These are phyloP conservation scores for Kodamaea lidongshanica DNA, from an alignment of 805 yeast species.

Conservation along the genomic window DNA sequence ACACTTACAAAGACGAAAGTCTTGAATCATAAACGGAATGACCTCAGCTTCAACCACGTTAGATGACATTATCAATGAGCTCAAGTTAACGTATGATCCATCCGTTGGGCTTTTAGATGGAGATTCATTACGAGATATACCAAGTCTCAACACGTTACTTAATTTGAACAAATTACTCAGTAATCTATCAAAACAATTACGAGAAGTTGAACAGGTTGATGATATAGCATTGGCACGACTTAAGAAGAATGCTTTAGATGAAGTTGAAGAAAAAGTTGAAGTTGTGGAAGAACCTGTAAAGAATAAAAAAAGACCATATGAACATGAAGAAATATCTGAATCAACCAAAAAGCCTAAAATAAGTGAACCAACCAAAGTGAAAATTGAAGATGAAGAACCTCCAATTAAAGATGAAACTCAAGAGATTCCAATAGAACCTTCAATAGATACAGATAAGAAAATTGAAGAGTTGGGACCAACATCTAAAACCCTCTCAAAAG, in stretches of 20 bases:
- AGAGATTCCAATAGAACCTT: not conserved
- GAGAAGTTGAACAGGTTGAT: conserved; percentile 28
- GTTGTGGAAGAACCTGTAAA: conserved; percentile 11
- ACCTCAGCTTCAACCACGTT: conserved; percentile 37
- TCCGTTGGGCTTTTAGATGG: conserved; percentile 60
- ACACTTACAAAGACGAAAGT: no score
- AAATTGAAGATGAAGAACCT: conserved; percentile 2
- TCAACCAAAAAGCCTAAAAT: no score
- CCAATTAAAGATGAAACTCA: no score
- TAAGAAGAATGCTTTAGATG: conserved; percentile 3
- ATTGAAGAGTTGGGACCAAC: no score
- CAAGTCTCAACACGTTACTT: conserved; percentile 37
- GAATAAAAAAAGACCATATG: no score
- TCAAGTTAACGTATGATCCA: conserved; percentile 51
- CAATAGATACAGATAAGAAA: conserved; percentile 1
- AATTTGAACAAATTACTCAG: conserved; percentile 41
- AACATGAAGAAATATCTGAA: conserved; percentile 6
- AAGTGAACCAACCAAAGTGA: conserved; percentile 3
- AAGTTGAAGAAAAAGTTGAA: conserved; percentile 8
- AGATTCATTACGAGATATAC: conserved; percentile 38
- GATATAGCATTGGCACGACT: conserved; percentile 15
- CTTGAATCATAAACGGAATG: no score
- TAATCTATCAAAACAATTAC: conserved; percentile 35
- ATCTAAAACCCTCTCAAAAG: conserved; percentile 60
- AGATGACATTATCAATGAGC: conserved; percentile 46